Percentiles rank a stretch among this genome's conserved stretches.
phyloP scores from a whole-genome alignment of 2,329 filamentous ascomycete species.

The Elsinoe ampelina region DNA sequence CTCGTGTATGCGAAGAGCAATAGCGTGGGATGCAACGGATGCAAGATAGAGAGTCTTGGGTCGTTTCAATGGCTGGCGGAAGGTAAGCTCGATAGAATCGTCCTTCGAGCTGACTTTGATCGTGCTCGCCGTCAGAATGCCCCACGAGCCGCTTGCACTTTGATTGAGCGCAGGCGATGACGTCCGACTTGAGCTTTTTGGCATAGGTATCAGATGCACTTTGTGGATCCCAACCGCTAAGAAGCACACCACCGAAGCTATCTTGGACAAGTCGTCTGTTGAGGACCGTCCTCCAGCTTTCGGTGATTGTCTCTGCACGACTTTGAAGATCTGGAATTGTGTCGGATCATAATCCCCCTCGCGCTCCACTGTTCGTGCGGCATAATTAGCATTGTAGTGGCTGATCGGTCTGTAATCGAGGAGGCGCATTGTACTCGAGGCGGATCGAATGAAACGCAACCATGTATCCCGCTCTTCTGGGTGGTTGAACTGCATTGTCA shows the following conservation, averaged over 20 bases:
- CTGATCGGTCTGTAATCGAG: constrained; percentile 46
- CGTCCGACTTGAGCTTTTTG: constrained; percentile 44
- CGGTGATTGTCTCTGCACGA: constrained; percentile 51
- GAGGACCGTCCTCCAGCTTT: constrained; percentile 50
- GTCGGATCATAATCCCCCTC: constrained; percentile 60
- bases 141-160: constrained; percentile 43
- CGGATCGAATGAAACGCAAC: constrained; percentile 53
- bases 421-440: constrained; percentile 47
- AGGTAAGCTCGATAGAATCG: constrained; percentile 58
- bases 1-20: constrained; percentile 52
- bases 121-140: constrained; percentile 53
- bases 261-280: constrained; percentile 57
- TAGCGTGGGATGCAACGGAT: constrained; percentile 54
- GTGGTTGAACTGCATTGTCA: constrained; percentile 56
- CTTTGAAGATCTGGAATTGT: constrained; percentile 59
- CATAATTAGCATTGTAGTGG: constrained; percentile 52
- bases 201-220: constrained; percentile 57
- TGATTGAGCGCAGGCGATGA: constrained; percentile 43
- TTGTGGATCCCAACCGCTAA: constrained; percentile 61
- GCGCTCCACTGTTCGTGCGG: constrained; percentile 52
- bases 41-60: constrained; percentile 51
- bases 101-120: constrained; percentile 53
- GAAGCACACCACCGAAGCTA: constrained; percentile 56
- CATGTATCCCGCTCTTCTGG: constrained; percentile 57
- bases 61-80: constrained; percentile 47